Percentiles rank a stretch among this genome's conserved stretches.
Evolutionary conservation across 1,284 basidiomycete species (phyloP).

Genomic region (Serendipita sp.): DNA sequence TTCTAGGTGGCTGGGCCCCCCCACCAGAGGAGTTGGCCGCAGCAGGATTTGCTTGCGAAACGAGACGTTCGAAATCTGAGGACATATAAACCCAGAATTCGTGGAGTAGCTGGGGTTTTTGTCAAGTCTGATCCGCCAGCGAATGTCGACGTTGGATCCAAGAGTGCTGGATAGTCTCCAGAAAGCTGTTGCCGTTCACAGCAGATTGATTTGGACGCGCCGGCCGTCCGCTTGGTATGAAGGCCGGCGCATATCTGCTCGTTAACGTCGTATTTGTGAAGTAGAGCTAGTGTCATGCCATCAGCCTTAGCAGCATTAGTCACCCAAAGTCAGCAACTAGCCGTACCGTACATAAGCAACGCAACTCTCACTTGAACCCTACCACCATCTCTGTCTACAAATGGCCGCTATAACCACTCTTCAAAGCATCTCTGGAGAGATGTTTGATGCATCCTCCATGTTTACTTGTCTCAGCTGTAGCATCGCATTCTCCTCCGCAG

Average conservation of each 20-base stretch:
- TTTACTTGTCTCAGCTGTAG: constrained; percentile 14
- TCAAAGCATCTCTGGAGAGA: constrained; percentile 12
- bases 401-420: constrained; percentile 11
- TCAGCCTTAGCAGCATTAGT: no score
- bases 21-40: constrained; percentile 26
- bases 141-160: constrained; percentile 1
- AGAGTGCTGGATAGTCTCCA: neutral
- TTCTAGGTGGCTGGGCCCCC: constrained; percentile 32
- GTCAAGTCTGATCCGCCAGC: neutral
- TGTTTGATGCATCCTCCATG: constrained; percentile 7
- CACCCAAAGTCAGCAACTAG: no score
- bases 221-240: neutral
- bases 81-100: neutral
- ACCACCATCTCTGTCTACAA: constrained; percentile 12
- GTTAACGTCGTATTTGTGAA: no score
- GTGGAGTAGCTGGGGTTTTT: neutral
- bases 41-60: constrained; percentile 59
- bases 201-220: neutral
- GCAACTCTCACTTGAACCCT: constrained; percentile 5
- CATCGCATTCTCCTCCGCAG: constrained; percentile 70
- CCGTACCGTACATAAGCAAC: no score
- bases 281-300: no score
- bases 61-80: constrained; percentile 52
- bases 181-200: neutral
- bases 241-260: no score